These are phyloP conservation scores for Umbelopsis isabellina DNA, from an alignment of 192 early-diverging fungal species.

Conservation along the genomic window DNA sequence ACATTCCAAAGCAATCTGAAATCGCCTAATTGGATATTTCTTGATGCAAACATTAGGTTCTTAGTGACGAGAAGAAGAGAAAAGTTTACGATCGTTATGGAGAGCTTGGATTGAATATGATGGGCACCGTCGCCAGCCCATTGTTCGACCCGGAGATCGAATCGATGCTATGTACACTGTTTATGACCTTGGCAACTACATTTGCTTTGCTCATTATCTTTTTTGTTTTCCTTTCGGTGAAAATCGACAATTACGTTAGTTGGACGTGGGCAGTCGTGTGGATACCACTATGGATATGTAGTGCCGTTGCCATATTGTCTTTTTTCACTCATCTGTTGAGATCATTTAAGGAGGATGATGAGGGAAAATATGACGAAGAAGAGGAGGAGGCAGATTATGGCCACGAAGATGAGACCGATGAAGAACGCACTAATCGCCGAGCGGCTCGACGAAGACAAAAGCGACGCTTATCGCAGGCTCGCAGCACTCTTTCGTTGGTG, in stretches of 20 bases:
- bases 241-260: slow-evolving; percentile 67
- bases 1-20: slow-evolving; percentile 8
- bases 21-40: slow-evolving; percentile 22
- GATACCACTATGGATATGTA: slow-evolving; percentile 81
- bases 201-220: slow-evolving; percentile 77
- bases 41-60: slow-evolving; percentile 31
- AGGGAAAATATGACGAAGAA: slow-evolving; percentile 49
- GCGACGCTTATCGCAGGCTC: slow-evolving; percentile 22
- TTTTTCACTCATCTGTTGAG: slow-evolving; percentile 37
- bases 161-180: slow-evolving; percentile 61
- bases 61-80: slow-evolving; percentile 79
- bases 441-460: slow-evolving; percentile 24
- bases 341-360: slow-evolving; percentile 30
- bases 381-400: slow-evolving; percentile 49
- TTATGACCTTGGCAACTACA: slow-evolving; percentile 53
- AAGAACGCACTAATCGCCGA: slow-evolving; percentile 21
- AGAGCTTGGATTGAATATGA: slow-evolving; percentile 77
- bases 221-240: slow-evolving; percentile 77
- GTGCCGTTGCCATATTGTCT: slow-evolving; percentile 46
- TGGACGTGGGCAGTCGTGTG: slow-evolving; percentile 82
- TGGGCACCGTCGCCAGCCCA: slow-evolving; percentile 67
- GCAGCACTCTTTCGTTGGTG: slow-evolving; percentile 37
- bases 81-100: slow-evolving; percentile 91
- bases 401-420: slow-evolving; percentile 33
- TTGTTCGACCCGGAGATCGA: slow-evolving; percentile 70